Evolutionary conservation across 2,329 filamentous ascomycete species (phyloP), one percentile per base, ranked within the genome.

Genomic region (Immersiporthe knoxdaviesiana): DNA sequence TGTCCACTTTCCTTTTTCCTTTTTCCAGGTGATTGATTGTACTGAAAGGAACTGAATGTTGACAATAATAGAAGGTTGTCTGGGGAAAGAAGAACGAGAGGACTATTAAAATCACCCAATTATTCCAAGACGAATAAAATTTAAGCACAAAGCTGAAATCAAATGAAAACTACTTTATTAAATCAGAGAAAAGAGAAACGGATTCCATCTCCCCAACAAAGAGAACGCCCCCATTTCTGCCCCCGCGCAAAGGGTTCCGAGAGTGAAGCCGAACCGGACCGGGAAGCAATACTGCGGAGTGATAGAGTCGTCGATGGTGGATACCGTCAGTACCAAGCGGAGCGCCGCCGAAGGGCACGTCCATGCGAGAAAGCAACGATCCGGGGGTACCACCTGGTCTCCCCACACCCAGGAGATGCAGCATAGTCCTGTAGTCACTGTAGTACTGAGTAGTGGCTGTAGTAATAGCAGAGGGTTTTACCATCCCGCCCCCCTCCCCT

Each of bases 131-230:
- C 6, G 44, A 47, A 47, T 47, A 47, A 21, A n/a, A n/a, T n/a
- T n/a, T n/a, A n/a, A n/a, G n/a, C n/a, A n/a, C n/a, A n/a, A n/a
- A 21, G 44, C 21, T 44, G 41, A 44, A 47, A 35, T 35, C 4
- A 35, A 35, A 35, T 35, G 8, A n/a, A 8, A 47, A 47, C 44
- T 47, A 47, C 18, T 1, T 47, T 4, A 47, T n/a, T 7, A 47
- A n/a, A 47, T 35, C 35, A 35, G 35, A 47, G 44, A 21, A 47
- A 21, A n/a, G 6, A 47, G n/a, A 62, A 58, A 60, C 14, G 47
- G 66, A 54, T 44, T 47, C 47, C 68, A 63, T 70, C 37, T 65
- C 66, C 66, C 50, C 61, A 61, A 68, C 68, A 71, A 70, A 62
- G 68, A 47, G 39, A 50, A n/a, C 61, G 7, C 50, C 37, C 24